Evolutionary conservation across 148 eudicot genomes (phyloP), one percentile per base, ranked within the genome.

Genomic region (Silene uniflora): DNA sequence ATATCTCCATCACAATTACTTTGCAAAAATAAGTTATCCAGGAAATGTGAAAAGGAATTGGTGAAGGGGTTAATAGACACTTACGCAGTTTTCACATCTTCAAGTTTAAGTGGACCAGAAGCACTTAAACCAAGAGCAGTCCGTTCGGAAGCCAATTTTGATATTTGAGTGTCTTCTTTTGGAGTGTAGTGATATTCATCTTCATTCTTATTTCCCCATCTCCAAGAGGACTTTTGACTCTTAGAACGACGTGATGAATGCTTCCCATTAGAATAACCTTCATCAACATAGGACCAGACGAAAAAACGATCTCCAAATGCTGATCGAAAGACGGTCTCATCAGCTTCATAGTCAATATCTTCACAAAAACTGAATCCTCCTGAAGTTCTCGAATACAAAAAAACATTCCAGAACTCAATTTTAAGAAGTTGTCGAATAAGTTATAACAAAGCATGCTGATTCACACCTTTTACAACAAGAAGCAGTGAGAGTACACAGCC

Each of bases 81-180:
- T 84, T 74, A 95, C 98, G 98, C 98, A 69, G 61, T 79, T 84
- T 95, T 95, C 58, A 95, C 91, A 79, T 90, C 97, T 60, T 89
- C 94, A 55, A 92, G 80, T 78, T 82, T 90, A 75, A 96, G 75
- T 60, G 99, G 98, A 56, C 98, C 99, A 18, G 88, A 83, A 75
- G 89, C 81, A 82, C 86, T 85, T 83, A 96, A 82, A 49, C 99
- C 99, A 68, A 96, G 87, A 69, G 86, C 86, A 63, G 80, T 56
- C 75, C 98, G 85, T 46, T 96, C 85, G 22, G 93, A 84, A 29
- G 82, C 83, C 66, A 80, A 62, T 75, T 80, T 79, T 17, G 81
- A 58, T 75, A 76, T 81, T 0, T 78, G 83, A 42, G 69, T 67
- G 55, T 85, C 84, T 24, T 85, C 73, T 52, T 86, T 89, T 14